A percentile compares a stretch with the other conserved stretches of the same genome.
phyloP scores from a whole-genome alignment of 2,329 filamentous ascomycete genomes.

The Beauveria sp. region DNA sequence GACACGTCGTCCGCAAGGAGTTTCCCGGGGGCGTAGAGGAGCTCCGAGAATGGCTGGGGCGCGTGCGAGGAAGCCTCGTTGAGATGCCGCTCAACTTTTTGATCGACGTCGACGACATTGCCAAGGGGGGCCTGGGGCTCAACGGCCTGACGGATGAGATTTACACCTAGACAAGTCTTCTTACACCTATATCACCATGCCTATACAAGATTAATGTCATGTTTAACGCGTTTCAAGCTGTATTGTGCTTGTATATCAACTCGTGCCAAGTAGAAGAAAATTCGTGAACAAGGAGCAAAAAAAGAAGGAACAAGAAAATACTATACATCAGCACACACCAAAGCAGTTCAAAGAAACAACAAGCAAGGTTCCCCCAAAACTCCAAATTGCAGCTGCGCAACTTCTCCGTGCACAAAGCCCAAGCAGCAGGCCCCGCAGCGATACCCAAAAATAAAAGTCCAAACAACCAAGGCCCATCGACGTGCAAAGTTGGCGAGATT shows the following conservation, averaged over 20 bases:
- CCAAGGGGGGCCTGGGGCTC: slow-evolving; percentile 67
- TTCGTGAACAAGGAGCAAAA: not conserved
- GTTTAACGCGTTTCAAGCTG: not conserved
- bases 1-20: slow-evolving; percentile 77
- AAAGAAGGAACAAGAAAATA: not conserved
- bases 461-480: not conserved
- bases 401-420: not conserved
- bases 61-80: slow-evolving; percentile 63
- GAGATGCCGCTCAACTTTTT: slow-evolving; percentile 91
- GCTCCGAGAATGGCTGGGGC: slow-evolving; percentile 61
- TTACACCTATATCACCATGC: not conserved
- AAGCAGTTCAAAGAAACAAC: slow-evolving; percentile 10
- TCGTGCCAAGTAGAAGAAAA: not conserved
- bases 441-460: not conserved
- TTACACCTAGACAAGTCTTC: slow-evolving; percentile 45
- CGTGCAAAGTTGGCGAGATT: not conserved
- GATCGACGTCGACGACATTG: slow-evolving; percentile 74
- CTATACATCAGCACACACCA: slow-evolving; percentile 7
- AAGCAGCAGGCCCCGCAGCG: not conserved
- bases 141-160: slow-evolving; percentile 66
- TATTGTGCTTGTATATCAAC: not conserved
- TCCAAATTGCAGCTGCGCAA: not conserved
- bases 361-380: slow-evolving; percentile 7
- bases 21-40: slow-evolving; percentile 66
- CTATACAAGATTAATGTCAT: not conserved